These are phyloP conservation scores for Sungouiozyma ichnusensis DNA, from an alignment of 805 yeast genomes.

Conservation along the genomic window DNA sequence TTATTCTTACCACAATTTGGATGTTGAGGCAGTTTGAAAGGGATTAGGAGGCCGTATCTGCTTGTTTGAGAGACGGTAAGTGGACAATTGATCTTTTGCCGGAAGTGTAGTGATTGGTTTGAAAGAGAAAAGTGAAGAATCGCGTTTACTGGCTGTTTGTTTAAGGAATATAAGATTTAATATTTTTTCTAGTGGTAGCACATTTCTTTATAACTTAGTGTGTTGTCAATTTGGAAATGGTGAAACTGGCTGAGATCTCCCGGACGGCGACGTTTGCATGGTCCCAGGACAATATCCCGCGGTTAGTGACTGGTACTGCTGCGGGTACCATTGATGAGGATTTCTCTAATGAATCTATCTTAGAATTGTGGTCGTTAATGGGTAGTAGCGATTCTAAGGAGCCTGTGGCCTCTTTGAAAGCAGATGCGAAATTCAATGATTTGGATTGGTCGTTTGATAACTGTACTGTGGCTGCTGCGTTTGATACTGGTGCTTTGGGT, in stretches of 20 bases:
- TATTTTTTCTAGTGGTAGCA: too few species aligned
- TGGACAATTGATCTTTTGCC: background rate
- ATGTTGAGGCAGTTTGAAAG: too few species aligned
- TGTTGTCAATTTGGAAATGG: constrained; percentile 34
- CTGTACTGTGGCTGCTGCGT: constrained; percentile 74
- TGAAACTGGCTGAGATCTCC: constrained; percentile 71
- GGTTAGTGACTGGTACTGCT: constrained; percentile 83
- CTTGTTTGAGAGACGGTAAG: background rate
- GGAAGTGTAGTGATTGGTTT: background rate
- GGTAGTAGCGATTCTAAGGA: constrained; percentile 21
- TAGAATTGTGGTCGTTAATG: constrained; percentile 71
- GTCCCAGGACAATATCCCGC: constrained; percentile 68
- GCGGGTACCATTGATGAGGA: constrained; percentile 91
- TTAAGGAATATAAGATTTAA: too few species aligned
- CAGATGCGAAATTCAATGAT: constrained; percentile 61
- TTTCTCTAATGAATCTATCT: constrained; percentile 66
- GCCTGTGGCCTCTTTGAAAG: constrained; percentile 37
- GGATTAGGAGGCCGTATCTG: too few species aligned
- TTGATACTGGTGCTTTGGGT: constrained; percentile 71
- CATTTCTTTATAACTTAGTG: background rate
- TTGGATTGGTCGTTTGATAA: constrained; percentile 69
- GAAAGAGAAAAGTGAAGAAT: background rate
- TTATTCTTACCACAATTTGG: too few species aligned
- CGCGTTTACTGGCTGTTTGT: background rate
- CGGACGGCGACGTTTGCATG: constrained; percentile 94